Evolutionary conservation across 441 rosid genomes (phyloP).

Genomic region (Syzygium syzygioides): DNA sequence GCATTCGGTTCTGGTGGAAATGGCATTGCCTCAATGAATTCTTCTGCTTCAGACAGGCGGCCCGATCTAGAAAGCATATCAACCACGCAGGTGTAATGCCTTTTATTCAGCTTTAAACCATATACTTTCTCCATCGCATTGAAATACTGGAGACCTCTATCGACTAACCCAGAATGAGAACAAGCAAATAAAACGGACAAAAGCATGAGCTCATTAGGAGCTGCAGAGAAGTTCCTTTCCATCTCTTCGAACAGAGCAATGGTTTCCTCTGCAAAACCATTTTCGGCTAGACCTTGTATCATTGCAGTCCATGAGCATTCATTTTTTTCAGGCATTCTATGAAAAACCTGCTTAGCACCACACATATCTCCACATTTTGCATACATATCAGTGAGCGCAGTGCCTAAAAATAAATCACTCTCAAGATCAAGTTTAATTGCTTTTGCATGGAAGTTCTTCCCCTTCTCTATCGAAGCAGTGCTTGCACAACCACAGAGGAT

Average conservation of each 20-base stretch:
- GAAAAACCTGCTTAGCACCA: slow-evolving; percentile 32
- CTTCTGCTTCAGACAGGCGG: slow-evolving; percentile 48
- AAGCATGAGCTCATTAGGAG: slow-evolving; percentile 43
- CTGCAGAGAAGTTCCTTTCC: slow-evolving; percentile 19
- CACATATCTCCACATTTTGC: slow-evolving; percentile 58
- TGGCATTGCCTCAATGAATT: slow-evolving; percentile 44
- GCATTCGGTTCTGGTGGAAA: slow-evolving; percentile 43
- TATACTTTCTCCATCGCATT: slow-evolving; percentile 34
- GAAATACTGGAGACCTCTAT: slow-evolving; percentile 42
- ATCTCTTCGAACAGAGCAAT: slow-evolving; percentile 40
- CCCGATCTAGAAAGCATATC: slow-evolving; percentile 64
- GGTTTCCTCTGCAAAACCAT: slow-evolving; percentile 41
- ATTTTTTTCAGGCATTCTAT: slow-evolving; percentile 36
- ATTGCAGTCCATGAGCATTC: slow-evolving; percentile 48
- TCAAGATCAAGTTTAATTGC: slow-evolving; percentile 37
- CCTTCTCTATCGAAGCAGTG: slow-evolving; percentile 41
- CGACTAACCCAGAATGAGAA: slow-evolving; percentile 50
- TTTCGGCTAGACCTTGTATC: slow-evolving; percentile 59
- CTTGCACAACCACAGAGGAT: slow-evolving; percentile 45
- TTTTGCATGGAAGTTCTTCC: slow-evolving; percentile 53
- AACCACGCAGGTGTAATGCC: slow-evolving; percentile 45
- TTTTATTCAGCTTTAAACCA: slow-evolving; percentile 34
- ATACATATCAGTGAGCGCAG: slow-evolving; percentile 60
- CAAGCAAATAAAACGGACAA: slow-evolving; percentile 55
- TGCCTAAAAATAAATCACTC: slow-evolving; percentile 34